Conservation (phyloP, 2,329 filamentous ascomycete species). For the Fusarium sp. region DNA sequence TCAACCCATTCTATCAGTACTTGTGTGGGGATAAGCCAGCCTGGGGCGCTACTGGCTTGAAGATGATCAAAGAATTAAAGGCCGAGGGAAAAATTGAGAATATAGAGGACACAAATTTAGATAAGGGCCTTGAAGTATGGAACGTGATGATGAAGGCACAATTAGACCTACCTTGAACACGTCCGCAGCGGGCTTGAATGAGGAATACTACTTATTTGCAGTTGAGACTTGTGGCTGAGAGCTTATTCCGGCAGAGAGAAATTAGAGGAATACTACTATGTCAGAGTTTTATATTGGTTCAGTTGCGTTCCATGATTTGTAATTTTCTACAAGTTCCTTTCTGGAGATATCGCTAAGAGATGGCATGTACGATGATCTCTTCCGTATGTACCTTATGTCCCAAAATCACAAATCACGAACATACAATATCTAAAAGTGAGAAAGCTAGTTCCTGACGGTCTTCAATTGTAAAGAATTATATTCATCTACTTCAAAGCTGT, state of each 20-base stretch:
- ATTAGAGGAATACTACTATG: background rate
- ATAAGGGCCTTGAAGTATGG: background rate
- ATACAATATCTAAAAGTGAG: background rate
- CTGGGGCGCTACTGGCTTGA: background rate
- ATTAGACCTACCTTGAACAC: background rate
- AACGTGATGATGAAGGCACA: background rate
- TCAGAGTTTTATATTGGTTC: background rate
- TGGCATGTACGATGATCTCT: background rate
- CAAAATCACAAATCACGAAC: background rate
- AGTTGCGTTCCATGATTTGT: rapidly evolving
- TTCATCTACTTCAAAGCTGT: rapidly evolving
- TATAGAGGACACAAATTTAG: background rate
- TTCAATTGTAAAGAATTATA: background rate
- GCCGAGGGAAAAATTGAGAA: background rate
- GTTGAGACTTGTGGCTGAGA: no score
- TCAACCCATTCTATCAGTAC: background rate
- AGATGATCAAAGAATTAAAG: background rate
- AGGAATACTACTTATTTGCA: background rate
- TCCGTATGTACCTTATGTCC: background rate
- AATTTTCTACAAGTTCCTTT: background rate
- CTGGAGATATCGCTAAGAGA: no score
- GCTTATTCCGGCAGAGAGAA: no score
- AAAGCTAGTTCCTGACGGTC: rapidly evolving
- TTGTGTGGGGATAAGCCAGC: background rate
- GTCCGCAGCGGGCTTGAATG: background rate